A percentile compares a stretch with the other conserved stretches of the same genome.
Evolutionary conservation across 257 asterid genomes (phyloP).

Genomic region (Parsonsia alboflavescens): DNA sequence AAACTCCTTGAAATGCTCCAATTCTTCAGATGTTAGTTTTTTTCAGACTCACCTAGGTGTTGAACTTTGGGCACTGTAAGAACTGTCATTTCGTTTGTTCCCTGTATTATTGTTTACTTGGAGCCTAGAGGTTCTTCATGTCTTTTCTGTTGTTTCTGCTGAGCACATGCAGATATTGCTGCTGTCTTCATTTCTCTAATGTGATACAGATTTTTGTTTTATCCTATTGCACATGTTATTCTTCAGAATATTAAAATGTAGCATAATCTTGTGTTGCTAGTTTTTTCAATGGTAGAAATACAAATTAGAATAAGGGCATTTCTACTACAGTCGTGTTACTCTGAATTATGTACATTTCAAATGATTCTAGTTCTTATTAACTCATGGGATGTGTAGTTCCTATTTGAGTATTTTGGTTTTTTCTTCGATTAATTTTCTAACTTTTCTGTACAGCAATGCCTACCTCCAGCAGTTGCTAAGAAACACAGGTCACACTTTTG

Average conservation of each 20-base stretch:
- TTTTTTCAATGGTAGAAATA: not conserved
- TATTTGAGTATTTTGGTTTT: constrained; percentile 18
- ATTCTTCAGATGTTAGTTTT: not conserved
- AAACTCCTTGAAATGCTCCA: not conserved
- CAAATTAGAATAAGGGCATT: not conserved
- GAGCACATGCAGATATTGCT: not conserved
- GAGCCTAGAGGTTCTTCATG: too few species aligned
- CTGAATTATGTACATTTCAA: not conserved
- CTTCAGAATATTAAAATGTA: not conserved
- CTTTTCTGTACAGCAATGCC: constrained; percentile 86
- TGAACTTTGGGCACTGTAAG: constrained; percentile 79
- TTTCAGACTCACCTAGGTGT: not conserved
- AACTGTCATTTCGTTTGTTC: constrained; percentile 15
- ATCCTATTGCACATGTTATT: not conserved
- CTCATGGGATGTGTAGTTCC: not conserved
- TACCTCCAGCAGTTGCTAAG: constrained; percentile 73
- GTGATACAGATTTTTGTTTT: not conserved
- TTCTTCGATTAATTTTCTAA: constrained; percentile 39
- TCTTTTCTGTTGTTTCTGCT: not conserved
- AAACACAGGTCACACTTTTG: constrained; percentile 77
- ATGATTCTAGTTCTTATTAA: not conserved
- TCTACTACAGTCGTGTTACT: not conserved
- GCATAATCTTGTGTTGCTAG: constrained; percentile 25
- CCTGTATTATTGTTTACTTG: constrained; percentile 13
- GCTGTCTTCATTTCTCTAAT: not conserved